These are phyloP conservation scores for Saturnispora quitensis DNA, from an alignment of 805 yeast species.

Conservation along the genomic window DNA sequence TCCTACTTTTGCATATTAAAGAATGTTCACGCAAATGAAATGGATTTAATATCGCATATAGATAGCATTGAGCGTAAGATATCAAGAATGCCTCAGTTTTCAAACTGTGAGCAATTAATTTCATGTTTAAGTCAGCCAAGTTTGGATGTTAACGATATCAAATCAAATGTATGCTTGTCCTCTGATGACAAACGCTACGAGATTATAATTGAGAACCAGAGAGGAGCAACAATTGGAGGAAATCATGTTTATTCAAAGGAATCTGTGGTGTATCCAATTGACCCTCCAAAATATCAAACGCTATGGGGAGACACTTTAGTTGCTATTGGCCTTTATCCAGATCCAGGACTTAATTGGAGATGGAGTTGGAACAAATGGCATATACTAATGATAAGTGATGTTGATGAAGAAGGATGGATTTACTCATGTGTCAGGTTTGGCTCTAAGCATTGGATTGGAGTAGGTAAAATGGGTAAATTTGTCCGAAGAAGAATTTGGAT, in stretches of 20 bases:
- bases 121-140: not conserved
- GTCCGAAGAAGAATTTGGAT: conserved; percentile 45
- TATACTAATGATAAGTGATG: conserved; percentile 43
- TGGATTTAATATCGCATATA: not conserved
- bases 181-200: conserved; percentile 25
- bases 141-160: not conserved
- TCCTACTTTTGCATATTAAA: not conserved
- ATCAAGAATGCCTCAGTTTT: conserved; percentile 5
- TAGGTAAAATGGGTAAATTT: conserved; percentile 39
- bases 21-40: not conserved
- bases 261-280: conserved; percentile 38
- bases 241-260: conserved; percentile 39
- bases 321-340: conserved; percentile 28
- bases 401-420: conserved; percentile 52
- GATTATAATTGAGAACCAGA: conserved; percentile 42
- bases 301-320: conserved; percentile 32
- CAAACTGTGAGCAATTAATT: not conserved
- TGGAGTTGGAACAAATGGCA: conserved; percentile 54
- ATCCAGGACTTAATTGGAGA: conserved; percentile 42
- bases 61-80: not conserved
- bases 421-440: conserved; percentile 36
- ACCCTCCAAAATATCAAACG: conserved; percentile 42
- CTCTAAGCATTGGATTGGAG: conserved; percentile 41
- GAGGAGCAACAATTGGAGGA: conserved; percentile 45
- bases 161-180: not conserved